These are phyloP conservation scores for Agaricus subrufescens DNA, from an alignment of 768 basidiomycete genomes.

Conservation along the genomic window DNA sequence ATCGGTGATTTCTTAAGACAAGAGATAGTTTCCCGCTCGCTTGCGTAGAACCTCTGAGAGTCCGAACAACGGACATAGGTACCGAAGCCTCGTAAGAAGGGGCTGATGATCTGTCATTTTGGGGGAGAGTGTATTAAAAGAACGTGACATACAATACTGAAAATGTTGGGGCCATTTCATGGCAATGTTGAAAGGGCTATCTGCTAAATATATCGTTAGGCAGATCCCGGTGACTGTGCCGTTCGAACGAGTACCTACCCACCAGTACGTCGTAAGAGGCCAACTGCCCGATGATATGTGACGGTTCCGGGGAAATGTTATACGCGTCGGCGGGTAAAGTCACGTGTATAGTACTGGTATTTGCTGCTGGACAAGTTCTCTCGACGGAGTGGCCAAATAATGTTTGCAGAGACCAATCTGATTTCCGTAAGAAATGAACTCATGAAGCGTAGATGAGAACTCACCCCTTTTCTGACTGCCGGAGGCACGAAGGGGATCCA, in stretches of 20 bases:
- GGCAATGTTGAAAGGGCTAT: slow-evolving; percentile 48
- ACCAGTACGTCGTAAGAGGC: slow-evolving; percentile 46
- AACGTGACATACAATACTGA: slow-evolving; percentile 47
- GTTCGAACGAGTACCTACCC: slow-evolving; percentile 27
- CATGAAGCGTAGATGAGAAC: neutral
- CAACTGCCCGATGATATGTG: slow-evolving; percentile 22
- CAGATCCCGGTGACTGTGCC: neutral
- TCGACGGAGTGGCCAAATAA: slow-evolving; percentile 66
- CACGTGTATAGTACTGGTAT: slow-evolving; percentile 50
- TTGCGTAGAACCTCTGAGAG: slow-evolving; percentile 70
- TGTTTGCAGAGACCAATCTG: slow-evolving; percentile 72
- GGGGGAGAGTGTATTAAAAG: neutral
- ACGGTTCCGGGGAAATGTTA: slow-evolving; percentile 49
- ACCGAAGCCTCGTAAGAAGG: slow-evolving; percentile 28
- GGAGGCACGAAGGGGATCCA: slow-evolving; percentile 65
- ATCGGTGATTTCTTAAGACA: slow-evolving; percentile 55
- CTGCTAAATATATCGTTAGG: slow-evolving; percentile 20
- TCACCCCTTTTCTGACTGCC: slow-evolving; percentile 52
- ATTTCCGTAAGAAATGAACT: slow-evolving; percentile 1
- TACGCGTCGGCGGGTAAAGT: slow-evolving; percentile 41
- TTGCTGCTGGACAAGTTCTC: slow-evolving; percentile 67
- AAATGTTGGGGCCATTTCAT: slow-evolving; percentile 60
- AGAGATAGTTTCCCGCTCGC: slow-evolving; percentile 70
- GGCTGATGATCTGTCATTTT: neutral
- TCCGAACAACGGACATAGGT: slow-evolving; percentile 61